Evolutionary conservation across 129 eudicot species (phyloP).

Genomic region (Lactuca sativa): DNA sequence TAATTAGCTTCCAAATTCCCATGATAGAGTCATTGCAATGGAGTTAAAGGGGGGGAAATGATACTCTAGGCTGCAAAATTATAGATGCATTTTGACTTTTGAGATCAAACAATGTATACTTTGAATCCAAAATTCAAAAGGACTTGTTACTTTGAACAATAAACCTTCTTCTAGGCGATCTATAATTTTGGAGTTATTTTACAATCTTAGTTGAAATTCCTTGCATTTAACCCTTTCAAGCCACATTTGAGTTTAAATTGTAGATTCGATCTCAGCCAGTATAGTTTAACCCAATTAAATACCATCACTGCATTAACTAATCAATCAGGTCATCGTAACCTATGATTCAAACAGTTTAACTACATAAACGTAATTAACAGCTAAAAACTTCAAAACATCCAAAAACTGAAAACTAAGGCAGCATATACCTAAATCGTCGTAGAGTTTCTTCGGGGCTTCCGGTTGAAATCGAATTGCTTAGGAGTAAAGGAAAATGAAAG

Average conservation of each 20-base stretch:
- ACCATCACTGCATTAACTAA: conserved; percentile 11
- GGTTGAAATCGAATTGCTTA: conserved; percentile 11
- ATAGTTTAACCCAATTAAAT: not conserved
- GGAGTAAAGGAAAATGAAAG: not conserved
- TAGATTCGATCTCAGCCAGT: not conserved
- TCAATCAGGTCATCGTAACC: not conserved
- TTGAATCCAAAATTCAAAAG: not conserved
- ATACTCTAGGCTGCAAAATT: conserved; percentile 3
- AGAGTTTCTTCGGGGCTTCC: conserved; percentile 11
- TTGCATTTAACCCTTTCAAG: not conserved
- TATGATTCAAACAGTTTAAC: not conserved
- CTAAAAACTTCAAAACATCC: not conserved
- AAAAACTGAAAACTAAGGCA: not conserved
- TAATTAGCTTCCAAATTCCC: conserved; percentile 12
- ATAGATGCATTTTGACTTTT: conserved; percentile 3
- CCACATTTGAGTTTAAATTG: conserved; percentile 12
- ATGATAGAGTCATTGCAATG: conserved; percentile 4
- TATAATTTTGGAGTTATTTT: not conserved
- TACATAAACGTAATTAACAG: conserved; percentile 1
- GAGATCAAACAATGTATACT: conserved; percentile 6
- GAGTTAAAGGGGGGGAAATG: not conserved
- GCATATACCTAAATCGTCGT: conserved; percentile 23
- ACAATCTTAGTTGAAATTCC: not conserved
- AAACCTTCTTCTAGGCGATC: not conserved
- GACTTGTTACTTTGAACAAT: not conserved